These are phyloP conservation scores for Saccharomyces kudriavzevii DNA, from an alignment of 805 yeast genomes.

Conservation along the genomic window DNA sequence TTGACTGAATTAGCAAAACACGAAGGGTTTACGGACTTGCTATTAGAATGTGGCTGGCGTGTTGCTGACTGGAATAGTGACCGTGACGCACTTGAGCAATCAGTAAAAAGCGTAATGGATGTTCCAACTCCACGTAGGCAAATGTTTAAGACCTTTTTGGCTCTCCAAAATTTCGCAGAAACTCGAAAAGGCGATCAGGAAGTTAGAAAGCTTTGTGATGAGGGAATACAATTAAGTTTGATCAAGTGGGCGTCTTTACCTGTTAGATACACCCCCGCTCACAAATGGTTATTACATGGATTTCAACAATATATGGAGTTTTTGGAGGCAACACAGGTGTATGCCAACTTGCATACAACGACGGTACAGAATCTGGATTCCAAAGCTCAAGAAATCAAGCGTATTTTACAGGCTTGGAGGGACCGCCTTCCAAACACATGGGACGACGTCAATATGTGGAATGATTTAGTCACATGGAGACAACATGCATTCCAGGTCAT, in stretches of 20 bases:
- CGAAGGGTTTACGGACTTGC: conserved; percentile 91
- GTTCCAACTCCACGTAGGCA: conserved; percentile 97
- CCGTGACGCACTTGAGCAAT: conserved; percentile 86
- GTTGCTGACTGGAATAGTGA: conserved; percentile 98
- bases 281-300: conserved; percentile 79
- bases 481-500: conserved; percentile 97
- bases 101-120: conserved; percentile 94
- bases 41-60: conserved; percentile 99
- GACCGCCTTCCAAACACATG: conserved; percentile 92
- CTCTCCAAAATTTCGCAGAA: conserved; percentile 88
- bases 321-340: conserved; percentile 93
- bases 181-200: conserved; percentile 81
- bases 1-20: conserved; percentile 93
- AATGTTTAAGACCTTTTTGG: conserved; percentile 86
- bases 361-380: conserved; percentile 87
- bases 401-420: conserved; percentile 95
- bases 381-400: conserved; percentile 87
- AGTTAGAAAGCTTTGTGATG: conserved; percentile 81
- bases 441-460: conserved; percentile 98
- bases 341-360: conserved; percentile 77
- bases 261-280: conserved; percentile 64
- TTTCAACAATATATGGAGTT: conserved; percentile 97
- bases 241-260: conserved; percentile 93
- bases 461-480: conserved; percentile 95
- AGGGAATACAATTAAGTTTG: conserved; percentile 87